Base-by-base conservation (phyloP, 306 rosid genomes). In the Cyclanthera cordifolia region DNA sequence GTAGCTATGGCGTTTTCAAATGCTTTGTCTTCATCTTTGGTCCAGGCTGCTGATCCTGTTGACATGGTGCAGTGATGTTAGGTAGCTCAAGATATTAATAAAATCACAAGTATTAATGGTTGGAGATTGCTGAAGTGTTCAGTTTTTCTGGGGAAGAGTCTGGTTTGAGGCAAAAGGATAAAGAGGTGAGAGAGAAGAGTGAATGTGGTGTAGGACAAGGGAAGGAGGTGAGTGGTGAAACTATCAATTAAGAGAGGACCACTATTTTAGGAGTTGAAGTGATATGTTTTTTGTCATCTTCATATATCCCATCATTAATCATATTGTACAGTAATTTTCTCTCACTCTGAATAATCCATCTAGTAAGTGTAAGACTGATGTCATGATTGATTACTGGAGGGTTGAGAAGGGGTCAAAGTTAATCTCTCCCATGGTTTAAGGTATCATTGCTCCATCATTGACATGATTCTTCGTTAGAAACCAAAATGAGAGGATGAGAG, bases 1-100 rank as follows among this genome's bases (percentile, higher is more conserved):
- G 76, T 59, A 46, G 99, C 99, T 23, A 93, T 81, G 56, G 91
- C 95, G 80, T 81, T 90, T 81, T 93, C 99, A 71, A 93, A 93
- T 10, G 90, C 84, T 61, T 86, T 90, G 20, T 93, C 99, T 86
- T 93, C 97, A 56, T 93, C 96, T 61, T 79, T 85, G 86, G 73
- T 85, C 99, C 99, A 93, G 77, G 69, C 57, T 41, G 74, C 76
- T 45, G 71, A 66, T 73, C 37, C 82, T 79, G 84, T 79, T 54
- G 98, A 83, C 98, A 93, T 89, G 83, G 77, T 81, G 39, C 61
- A 45, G 71, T 49, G 72, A 13, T 79, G 53, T 63, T 79, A 74
- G 69, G 52, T 69, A 54, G 67, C 56, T 74, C 61, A 71, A 45
- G 67, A 79, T 73, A n/a, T n/a, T n/a, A n/a, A n/a, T n/a, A n/a